These are phyloP conservation scores for Xylaria grammica DNA, from an alignment of 495 filamentous ascomycete species.

Conservation along the genomic window DNA sequence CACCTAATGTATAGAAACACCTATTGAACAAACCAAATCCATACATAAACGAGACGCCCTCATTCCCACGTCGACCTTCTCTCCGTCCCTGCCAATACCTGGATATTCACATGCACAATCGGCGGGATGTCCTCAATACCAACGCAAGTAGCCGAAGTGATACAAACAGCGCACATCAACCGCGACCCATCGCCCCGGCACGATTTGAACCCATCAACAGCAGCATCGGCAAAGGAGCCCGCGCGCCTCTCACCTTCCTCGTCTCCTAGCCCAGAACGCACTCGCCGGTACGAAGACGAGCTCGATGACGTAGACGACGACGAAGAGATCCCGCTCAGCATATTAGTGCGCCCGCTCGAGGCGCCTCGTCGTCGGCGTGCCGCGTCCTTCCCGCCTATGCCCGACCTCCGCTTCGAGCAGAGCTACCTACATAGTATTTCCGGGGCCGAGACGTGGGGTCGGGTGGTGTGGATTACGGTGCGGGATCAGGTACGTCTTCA, in stretches of 20 bases:
- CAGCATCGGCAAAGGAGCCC: slow-evolving; percentile 62
- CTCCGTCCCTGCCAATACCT: not conserved
- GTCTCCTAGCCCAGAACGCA: slow-evolving; percentile 30
- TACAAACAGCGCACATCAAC: slow-evolving; percentile 81
- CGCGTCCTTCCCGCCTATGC: slow-evolving; percentile 76
- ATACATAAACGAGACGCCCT: no score
- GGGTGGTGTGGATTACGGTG: slow-evolving; percentile 80
- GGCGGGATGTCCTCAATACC: slow-evolving; percentile 49
- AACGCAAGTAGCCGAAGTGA: slow-evolving; percentile 71
- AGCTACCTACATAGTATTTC: slow-evolving; percentile 89
- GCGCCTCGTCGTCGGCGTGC: slow-evolving; percentile 38
- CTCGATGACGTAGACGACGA: slow-evolving; percentile 39
- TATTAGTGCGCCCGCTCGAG: slow-evolving; percentile 51
- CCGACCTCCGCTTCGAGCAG: slow-evolving; percentile 95
- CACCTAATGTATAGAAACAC: no score
- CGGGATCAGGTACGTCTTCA: slow-evolving; percentile 74
- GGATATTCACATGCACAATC: not conserved
- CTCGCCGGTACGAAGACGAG: slow-evolving; percentile 35
- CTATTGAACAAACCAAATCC: no score
- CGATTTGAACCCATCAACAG: slow-evolving; percentile 82
- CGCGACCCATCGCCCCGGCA: slow-evolving; percentile 68
- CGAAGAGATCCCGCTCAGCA: slow-evolving; percentile 60
- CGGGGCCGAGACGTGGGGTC: slow-evolving; percentile 74
- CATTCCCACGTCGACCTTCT: no score
- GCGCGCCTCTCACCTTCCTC: slow-evolving; percentile 34